Conservation (phyloP, 2,329 filamentous ascomycete species). For the Hortaea sp. region DNA sequence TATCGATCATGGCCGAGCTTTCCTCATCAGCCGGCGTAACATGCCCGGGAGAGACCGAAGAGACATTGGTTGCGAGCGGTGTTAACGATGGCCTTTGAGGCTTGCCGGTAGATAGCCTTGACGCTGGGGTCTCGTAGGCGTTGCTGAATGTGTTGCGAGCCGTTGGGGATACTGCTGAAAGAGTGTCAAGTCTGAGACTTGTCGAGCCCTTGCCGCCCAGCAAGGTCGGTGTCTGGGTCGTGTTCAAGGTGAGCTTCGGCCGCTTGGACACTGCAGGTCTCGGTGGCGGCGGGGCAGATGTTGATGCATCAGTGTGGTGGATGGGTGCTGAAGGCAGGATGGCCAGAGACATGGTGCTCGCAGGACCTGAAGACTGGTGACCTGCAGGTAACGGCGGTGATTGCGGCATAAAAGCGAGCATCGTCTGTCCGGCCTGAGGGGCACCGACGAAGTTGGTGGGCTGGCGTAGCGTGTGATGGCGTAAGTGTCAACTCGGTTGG, state of each 20-base stretch:
- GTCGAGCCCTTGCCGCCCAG: conserved; percentile 47
- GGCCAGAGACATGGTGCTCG: conserved; percentile 36
- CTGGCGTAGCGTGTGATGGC: not conserved
- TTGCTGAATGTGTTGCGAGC: conserved; percentile 53
- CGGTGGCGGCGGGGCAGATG: conserved; percentile 10
- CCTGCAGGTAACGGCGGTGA: conserved; percentile 17
- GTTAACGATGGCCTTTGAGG: conserved; percentile 25
- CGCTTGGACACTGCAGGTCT: conserved; percentile 25
- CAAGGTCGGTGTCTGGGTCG: conserved; percentile 30
- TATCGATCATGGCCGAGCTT: conserved; percentile 3
- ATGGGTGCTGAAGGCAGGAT: conserved; percentile 26
- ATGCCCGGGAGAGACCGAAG: conserved; percentile 11
- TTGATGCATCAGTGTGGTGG: conserved; percentile 14
- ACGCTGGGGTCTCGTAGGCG: conserved; percentile 38
- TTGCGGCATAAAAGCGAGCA: conserved; percentile 23
- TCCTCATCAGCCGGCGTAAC: not conserved
- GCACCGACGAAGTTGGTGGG: not conserved
- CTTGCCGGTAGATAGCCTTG: conserved; percentile 6
- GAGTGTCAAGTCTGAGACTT: conserved; percentile 42
- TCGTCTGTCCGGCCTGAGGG: conserved; percentile 9
- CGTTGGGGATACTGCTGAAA: conserved; percentile 50
- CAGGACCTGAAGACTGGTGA: conserved; percentile 10
- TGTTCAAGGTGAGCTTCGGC: conserved; percentile 54
- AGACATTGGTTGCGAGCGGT: conserved; percentile 16
- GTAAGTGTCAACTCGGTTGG: not conserved